Percentiles rank a stretch among this genome's conserved stretches.
These are phyloP conservation scores for Caryopteris hybrid DNA, from an alignment of 305 asterid species.

Conservation along the genomic window DNA sequence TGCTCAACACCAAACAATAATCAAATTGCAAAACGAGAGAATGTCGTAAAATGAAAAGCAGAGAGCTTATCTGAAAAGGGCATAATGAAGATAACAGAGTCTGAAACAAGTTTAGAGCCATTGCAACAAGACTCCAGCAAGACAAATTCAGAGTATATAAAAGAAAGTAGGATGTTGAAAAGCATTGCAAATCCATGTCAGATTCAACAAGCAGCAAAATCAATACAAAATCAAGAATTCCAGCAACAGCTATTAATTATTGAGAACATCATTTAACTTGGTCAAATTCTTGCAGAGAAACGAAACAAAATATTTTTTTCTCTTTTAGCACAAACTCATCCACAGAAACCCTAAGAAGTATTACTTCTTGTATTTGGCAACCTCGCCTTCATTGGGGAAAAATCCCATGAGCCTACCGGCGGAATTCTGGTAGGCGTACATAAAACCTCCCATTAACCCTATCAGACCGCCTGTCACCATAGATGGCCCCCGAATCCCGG, in stretches of 20 bases:
- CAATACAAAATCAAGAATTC: slow-evolving; percentile 5
- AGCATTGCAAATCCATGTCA: not conserved
- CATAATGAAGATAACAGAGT: not conserved
- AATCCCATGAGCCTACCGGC: slow-evolving; percentile 98
- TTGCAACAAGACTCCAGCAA: not conserved
- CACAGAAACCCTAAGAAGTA: slow-evolving; percentile 28
- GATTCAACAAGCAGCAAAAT: slow-evolving; percentile 19
- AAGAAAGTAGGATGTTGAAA: not conserved
- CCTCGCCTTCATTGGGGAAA: slow-evolving; percentile 94
- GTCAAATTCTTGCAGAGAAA: slow-evolving; percentile 7
- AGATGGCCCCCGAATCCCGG: slow-evolving; percentile 94
- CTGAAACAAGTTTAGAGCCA: not conserved
- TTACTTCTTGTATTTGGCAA: slow-evolving; percentile 78
- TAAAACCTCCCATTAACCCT: slow-evolving; percentile 90
- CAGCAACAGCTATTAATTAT: slow-evolving; percentile 23
- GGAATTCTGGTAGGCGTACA: slow-evolving; percentile 96
- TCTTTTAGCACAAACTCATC: slow-evolving; percentile 4
- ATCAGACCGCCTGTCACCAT: slow-evolving; percentile 98
- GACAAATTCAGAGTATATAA: not conserved
- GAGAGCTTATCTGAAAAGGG: not conserved
- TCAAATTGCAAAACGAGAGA: not conserved
- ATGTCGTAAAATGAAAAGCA: not conserved
- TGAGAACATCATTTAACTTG: slow-evolving; percentile 14
- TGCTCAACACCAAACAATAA: not conserved
- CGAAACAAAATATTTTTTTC: not conserved